phyloP scores from a whole-genome alignment of 768 basidiomycete genomes.

The Asterophora lycoperdoides region DNA sequence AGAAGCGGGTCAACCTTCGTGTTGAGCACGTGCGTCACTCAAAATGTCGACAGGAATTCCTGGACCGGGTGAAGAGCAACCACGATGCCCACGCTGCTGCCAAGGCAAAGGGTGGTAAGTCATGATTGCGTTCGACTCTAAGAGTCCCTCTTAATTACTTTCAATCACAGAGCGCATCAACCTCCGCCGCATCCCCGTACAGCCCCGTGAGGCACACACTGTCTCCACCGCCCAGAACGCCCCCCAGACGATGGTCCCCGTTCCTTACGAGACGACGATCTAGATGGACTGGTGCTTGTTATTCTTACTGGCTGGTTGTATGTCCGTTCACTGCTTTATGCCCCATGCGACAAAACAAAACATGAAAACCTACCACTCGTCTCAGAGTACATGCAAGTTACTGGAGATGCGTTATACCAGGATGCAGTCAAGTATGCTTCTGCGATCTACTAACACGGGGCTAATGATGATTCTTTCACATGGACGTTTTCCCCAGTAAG shows the following conservation, averaged over 20 bases:
- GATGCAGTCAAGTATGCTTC: too few species aligned
- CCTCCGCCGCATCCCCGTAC: slow-evolving; percentile 81
- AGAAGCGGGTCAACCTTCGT: slow-evolving; percentile 98
- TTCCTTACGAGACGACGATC: slow-evolving; percentile 96
- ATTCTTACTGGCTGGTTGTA: slow-evolving; percentile 22
- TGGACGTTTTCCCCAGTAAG: too few species aligned
- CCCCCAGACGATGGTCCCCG: slow-evolving; percentile 90
- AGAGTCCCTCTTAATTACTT: slow-evolving; percentile 8
- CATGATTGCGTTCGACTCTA: background rate
- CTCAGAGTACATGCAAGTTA: too few species aligned
- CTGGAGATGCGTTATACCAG: too few species aligned
- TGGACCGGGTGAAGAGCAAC: slow-evolving; percentile 93
- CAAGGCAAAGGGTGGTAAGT: slow-evolving; percentile 86
- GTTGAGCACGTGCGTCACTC: slow-evolving; percentile 96
- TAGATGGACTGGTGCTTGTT: slow-evolving; percentile 41
- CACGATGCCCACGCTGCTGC: slow-evolving; percentile 78
- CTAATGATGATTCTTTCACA: too few species aligned
- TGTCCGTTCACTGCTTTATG: slow-evolving; percentile 23
- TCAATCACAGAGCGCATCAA: slow-evolving; percentile 59
- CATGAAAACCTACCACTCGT: slow-evolving; percentile 15
- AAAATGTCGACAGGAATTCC: slow-evolving; percentile 96
- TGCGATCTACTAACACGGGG: too few species aligned
- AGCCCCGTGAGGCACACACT: slow-evolving; percentile 74
- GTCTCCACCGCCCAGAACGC: slow-evolving; percentile 72
- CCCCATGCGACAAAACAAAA: slow-evolving; percentile 25